Evolutionary conservation across 371 early-diverging fungal genomes (phyloP).

Genomic region (Rhizopus stolonifer): DNA sequence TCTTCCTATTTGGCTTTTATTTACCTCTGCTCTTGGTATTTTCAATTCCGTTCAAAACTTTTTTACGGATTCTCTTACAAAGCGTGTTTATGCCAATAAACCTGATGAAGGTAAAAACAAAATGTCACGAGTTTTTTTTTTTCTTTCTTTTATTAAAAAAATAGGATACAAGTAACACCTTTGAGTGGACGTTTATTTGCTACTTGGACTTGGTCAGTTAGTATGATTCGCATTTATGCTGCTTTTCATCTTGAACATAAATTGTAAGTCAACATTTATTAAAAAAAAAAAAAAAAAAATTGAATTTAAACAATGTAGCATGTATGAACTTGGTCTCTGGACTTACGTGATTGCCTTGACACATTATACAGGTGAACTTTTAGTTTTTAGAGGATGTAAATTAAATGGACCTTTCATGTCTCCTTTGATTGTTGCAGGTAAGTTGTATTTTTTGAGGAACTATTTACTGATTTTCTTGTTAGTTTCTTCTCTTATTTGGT

Average conservation of each 20-base stretch:
- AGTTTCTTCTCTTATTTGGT: constrained; percentile 6
- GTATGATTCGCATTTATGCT: constrained; percentile 73
- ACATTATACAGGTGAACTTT: constrained; percentile 69
- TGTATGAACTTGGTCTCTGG: constrained; percentile 70
- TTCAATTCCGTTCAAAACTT: constrained; percentile 79
- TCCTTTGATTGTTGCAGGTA: constrained; percentile 71
- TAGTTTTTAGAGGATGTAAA: constrained; percentile 72
- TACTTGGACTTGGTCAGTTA: constrained; percentile 76
- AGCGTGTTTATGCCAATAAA: constrained; percentile 67
- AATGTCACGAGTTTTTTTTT: neutral
- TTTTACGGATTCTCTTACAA: constrained; percentile 62
- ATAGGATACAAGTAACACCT: constrained; percentile 68
- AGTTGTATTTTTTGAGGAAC: neutral
- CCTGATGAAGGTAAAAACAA: constrained; percentile 53
- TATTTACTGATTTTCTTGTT: neutral
- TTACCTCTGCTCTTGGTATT: constrained; percentile 69
- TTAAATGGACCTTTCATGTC: constrained; percentile 62
- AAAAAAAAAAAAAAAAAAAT: neutral
- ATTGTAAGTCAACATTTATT: constrained; percentile 52
- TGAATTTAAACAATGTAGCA: constrained; percentile 34
- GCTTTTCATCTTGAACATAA: constrained; percentile 73
- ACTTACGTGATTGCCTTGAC: constrained; percentile 73
- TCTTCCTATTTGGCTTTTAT: constrained; percentile 67
- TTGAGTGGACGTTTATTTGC: constrained; percentile 76
- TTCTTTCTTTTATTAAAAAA: neutral